Conservation (phyloP, 2,329 filamentous ascomycete genomes). For the Trichoderma koningii region DNA sequence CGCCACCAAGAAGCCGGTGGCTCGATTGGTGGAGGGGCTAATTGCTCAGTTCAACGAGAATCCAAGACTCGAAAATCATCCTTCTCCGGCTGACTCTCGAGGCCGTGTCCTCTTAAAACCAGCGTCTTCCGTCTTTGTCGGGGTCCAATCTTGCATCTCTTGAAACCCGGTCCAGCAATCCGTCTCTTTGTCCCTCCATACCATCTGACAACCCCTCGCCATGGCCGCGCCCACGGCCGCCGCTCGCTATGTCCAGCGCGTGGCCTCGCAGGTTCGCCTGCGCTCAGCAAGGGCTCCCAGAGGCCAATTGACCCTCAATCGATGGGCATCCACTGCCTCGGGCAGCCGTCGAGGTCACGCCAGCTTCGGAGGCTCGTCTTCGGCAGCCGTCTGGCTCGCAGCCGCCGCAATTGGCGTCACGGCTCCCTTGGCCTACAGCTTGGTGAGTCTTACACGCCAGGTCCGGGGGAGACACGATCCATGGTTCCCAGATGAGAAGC, state of each 20-base stretch:
- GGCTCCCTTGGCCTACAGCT: conserved; percentile 58
- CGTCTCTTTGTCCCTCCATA: background rate
- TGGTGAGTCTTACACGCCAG: conserved; percentile 47
- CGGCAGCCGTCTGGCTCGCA: conserved; percentile 38
- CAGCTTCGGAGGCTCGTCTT: conserved; percentile 31
- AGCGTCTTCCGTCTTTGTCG: conserved; percentile 1
- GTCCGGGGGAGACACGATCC: background rate
- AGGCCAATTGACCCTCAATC: conserved; percentile 35
- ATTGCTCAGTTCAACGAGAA: conserved; percentile 14
- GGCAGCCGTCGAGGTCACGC: conserved; percentile 30
- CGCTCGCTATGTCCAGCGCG: conserved; percentile 37
- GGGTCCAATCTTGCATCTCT: background rate
- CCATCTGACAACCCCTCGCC: conserved; percentile 2
- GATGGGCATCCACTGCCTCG: conserved; percentile 36
- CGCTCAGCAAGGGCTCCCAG: conserved; percentile 32
- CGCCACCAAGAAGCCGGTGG: conserved; percentile 22
- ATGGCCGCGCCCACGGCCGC: conserved; percentile 36
- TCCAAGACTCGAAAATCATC: background rate
- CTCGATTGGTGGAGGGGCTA: conserved; percentile 21
- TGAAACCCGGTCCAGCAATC: background rate
- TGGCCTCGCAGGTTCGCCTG: conserved; percentile 37
- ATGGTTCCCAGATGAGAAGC: no score
- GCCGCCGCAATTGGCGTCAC: conserved; percentile 53
- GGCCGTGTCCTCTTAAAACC: conserved; percentile 1
- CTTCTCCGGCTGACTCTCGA: conserved; percentile 1